Percentiles rank a stretch among this genome's conserved stretches.
Evolutionary conservation across 2,329 filamentous ascomycete species (phyloP).

Genomic region (Orbilia blumenaviensis): DNA sequence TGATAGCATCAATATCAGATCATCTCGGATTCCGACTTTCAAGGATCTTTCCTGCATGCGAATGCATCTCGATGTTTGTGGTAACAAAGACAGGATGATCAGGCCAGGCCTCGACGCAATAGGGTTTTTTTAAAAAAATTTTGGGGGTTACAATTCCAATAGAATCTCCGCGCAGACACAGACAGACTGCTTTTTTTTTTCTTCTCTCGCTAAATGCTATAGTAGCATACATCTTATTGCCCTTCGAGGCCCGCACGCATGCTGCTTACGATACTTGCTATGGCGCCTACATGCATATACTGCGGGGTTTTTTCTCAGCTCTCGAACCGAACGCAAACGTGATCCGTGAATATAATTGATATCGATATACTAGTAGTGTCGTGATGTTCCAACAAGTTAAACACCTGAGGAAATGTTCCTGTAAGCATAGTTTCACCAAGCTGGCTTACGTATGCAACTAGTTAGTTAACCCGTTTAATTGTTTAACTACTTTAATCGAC

Average conservation of each 20-base stretch:
- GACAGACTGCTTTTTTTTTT: too few relatives aligned
- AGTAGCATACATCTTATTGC: conserved; percentile 6
- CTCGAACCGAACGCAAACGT: background rate
- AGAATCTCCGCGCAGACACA: conserved; percentile 10
- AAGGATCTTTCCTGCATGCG: conserved; percentile 10
- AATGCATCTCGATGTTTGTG: conserved; percentile 9
- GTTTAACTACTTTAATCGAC: background rate
- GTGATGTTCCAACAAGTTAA: background rate
- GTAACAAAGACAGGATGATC: background rate
- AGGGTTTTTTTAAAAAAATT: background rate
- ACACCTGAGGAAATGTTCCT: background rate
- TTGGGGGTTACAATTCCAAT: background rate
- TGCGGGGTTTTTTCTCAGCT: background rate
- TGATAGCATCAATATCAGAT: conserved; percentile 1
- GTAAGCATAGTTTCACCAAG: background rate
- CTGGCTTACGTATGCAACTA: background rate
- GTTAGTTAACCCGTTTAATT: background rate
- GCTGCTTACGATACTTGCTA: background rate
- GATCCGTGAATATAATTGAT: background rate
- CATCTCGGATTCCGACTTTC: conserved; percentile 10
- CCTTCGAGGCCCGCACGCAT: background rate
- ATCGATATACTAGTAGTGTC: too few relatives aligned
- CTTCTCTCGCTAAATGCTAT: background rate
- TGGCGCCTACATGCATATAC: background rate
- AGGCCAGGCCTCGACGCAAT: background rate